phyloP scores from a whole-genome alignment of 2,329 filamentous ascomycete genomes.

The Remersonia thermophila region DNA sequence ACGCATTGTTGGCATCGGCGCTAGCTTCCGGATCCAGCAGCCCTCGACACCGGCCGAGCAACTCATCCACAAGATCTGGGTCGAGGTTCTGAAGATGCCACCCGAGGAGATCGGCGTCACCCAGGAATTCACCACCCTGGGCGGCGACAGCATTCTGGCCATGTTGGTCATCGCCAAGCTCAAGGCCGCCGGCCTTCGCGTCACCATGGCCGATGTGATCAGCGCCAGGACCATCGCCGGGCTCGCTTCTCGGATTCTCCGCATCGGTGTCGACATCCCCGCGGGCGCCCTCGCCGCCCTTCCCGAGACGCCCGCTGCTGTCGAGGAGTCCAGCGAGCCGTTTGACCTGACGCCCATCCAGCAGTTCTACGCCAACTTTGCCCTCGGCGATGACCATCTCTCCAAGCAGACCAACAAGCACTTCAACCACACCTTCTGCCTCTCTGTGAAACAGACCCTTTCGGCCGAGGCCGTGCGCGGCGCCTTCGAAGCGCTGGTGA shows the following conservation, averaged over 20 bases:
- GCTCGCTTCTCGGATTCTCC: conserved; percentile 9
- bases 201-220: conserved; percentile 24
- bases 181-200: conserved; percentile 18
- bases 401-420: conserved; percentile 16
- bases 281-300: conserved; percentile 1
- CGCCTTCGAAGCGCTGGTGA: conserved; percentile 17
- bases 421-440: conserved; percentile 35
- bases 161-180: conserved; percentile 28
- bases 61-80: conserved; percentile 23
- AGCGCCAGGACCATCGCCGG: conserved; percentile 20
- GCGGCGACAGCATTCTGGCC: conserved; percentile 33
- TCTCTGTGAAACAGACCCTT: conserved; percentile 15
- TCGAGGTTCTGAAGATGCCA: conserved; percentile 27
- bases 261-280: background rate
- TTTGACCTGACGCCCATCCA: conserved; percentile 35
- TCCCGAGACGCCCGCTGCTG: background rate
- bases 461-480: conserved; percentile 11
- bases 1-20: too few relatives aligned
- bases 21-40: conserved; percentile 1
- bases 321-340: conserved; percentile 17
- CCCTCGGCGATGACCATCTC: background rate
- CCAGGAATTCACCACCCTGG: conserved; percentile 27
- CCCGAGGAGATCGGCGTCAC: conserved; percentile 19
- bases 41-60: background rate
- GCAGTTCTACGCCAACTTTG: conserved; percentile 28